Percentiles rank a stretch among this genome's conserved stretches.
Evolutionary conservation across 75 land plant species (phyloP).

Genomic region (Isoetes taiwanensis): DNA sequence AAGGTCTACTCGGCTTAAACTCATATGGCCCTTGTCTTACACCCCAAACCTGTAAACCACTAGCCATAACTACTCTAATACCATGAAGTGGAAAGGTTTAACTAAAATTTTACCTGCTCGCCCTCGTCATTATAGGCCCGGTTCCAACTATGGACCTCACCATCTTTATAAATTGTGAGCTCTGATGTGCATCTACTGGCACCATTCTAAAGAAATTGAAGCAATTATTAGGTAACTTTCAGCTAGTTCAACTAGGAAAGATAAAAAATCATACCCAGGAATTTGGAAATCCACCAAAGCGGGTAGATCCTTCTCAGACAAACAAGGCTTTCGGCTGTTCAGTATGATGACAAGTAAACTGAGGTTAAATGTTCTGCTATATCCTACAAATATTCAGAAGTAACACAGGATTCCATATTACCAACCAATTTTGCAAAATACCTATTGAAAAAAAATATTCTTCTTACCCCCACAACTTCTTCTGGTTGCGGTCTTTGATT

Average conservation of each 20-base stretch:
- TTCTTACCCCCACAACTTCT: constrained; percentile 71
- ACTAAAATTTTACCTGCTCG: constrained; percentile 55
- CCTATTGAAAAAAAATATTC: too few relatives aligned
- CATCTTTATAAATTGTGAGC: constrained; percentile 52
- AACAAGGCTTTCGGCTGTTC: constrained; percentile 78
- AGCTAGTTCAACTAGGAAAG: too few relatives aligned
- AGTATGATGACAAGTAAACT: constrained; percentile 67
- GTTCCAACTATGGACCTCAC: constrained; percentile 81
- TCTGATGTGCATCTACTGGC: constrained; percentile 86
- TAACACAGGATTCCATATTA: background rate
- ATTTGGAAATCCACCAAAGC: constrained; percentile 85
- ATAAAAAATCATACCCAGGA: constrained; percentile 97
- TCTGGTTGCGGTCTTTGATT: constrained; percentile 75
- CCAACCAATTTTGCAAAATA: too few relatives aligned
- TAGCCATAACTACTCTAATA: too few relatives aligned
- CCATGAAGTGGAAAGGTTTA: too few relatives aligned
- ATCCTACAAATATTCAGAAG: constrained; percentile 43
- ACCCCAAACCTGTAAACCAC: constrained; percentile 99
- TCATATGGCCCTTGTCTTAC: constrained; percentile 74
- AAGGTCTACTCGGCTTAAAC: constrained; percentile 58
- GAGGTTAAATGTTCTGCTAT: constrained; percentile 81
- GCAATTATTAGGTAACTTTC: background rate
- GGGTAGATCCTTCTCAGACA: constrained; percentile 98
- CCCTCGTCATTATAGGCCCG: constrained; percentile 87
- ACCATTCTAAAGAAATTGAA: constrained; percentile 56